A percentile compares a stretch with the other conserved stretches of the same genome.
phyloP scores from a whole-genome alignment of 345 rosid genomes.

The Psidium guajava region DNA sequence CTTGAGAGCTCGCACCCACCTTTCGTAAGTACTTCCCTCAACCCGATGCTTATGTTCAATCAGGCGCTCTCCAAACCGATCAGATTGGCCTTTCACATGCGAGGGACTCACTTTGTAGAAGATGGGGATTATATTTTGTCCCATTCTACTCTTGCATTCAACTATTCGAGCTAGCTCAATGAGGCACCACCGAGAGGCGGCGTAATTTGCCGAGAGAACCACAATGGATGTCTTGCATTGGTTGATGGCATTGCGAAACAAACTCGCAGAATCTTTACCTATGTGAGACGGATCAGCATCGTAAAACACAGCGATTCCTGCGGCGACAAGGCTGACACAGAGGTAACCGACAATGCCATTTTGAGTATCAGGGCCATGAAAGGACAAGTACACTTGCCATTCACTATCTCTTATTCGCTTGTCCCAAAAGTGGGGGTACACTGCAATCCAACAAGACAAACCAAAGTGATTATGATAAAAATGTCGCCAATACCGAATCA shows the following conservation, averaged over 20 bases:
- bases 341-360: no score
- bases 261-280: neutral
- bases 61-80: no score
- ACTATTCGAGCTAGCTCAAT: neutral
- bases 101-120: neutral
- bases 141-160: neutral
- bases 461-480: no score
- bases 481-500: no score
- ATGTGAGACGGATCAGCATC: neutral
- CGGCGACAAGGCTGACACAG: neutral
- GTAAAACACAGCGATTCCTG: neutral
- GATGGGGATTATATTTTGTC: neutral
- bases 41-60: no score
- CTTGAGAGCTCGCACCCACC: neutral
- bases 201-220: neutral
- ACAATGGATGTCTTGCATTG: neutral
- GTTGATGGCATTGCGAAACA: neutral
- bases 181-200: neutral
- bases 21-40: no score
- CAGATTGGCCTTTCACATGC: neutral
- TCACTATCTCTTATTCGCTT: neutral
- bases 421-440: no score
- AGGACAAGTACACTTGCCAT: neutral
- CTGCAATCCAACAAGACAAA: neutral
- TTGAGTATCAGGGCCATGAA: neutral